Base-by-base conservation (phyloP, 2,329 filamentous ascomycete species). In the Verticillium dahliae region DNA sequence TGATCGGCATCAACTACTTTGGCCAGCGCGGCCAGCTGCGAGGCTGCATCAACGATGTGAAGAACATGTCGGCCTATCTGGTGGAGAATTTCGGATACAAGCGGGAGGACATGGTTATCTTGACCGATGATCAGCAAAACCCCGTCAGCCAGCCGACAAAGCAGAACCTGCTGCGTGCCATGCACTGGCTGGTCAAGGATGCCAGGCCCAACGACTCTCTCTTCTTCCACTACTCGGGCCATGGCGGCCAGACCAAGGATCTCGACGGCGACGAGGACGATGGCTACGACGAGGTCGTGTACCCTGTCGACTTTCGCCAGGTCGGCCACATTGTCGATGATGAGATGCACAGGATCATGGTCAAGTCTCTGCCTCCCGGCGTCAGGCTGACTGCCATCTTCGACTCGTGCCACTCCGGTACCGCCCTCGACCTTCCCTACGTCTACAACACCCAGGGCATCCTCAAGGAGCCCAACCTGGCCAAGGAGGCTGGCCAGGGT, bases 371-470 rank as follows among this genome's bases (percentile, higher is more conserved):
- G 14, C 84, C 86, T 68, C 84, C 91, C 2, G 95, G 95, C 70
- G 94, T 97, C 35, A 89, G 94, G 78, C 77, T 92, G 61, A 92
- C 90, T 1, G 89, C 89, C 69, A 92, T 92, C 71, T 92, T 92
- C 74, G 90, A 92, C 75, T 91, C 88, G 6, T 92, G 90, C 74
- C 90, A 92, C 75, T 92, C 89, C 0, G 90, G 90, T 50, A 91
- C 90, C 3, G 88, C 87, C 50, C 81, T 92, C 74, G 90, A 92
- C 70, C 80, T 92, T 61, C 90, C 90, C 6, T 92, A 92, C 76
- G 83, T 92, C 63, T 92, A 92, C 82, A 90, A 86, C 62, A 92
- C 90, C 65, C 89, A 91, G 77, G 89, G 90, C 72, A 81, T 91
- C 50, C 84, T 92, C 76, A 92, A 92, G 76, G 89, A 92, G 78